Percentiles rank a stretch among this genome's conserved stretches.
phyloP scores from a whole-genome alignment of 2,329 filamentous ascomycete species.

The Phymatotrichopsis omnivora region DNA sequence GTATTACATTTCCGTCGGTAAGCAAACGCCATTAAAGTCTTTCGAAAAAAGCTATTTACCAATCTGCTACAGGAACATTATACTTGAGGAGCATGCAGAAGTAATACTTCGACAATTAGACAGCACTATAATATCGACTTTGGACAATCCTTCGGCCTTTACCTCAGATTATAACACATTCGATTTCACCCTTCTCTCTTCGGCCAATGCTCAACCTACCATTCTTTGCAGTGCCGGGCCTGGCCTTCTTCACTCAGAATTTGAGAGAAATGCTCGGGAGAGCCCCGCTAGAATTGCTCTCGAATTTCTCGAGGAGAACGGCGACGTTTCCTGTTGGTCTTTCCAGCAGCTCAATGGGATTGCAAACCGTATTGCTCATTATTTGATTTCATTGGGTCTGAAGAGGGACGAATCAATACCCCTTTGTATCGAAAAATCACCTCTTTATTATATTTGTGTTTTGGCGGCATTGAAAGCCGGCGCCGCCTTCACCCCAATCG shows the following conservation, averaged over 20 bases:
- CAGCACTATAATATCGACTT: constrained; percentile 33
- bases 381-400: constrained; percentile 25
- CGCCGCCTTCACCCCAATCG: constrained; percentile 31
- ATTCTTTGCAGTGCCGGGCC: not conserved
- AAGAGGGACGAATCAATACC: constrained; percentile 30
- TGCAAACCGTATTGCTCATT: constrained; percentile 29
- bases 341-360: constrained; percentile 27
- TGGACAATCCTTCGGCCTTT: constrained; percentile 31
- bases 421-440: constrained; percentile 30
- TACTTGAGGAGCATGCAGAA: constrained; percentile 29
- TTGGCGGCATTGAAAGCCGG: constrained; percentile 31
- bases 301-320: constrained; percentile 35
- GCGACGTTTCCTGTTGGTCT: constrained; percentile 32
- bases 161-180: constrained; percentile 32
- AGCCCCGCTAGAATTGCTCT: constrained; percentile 34
- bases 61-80: constrained; percentile 13
- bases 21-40: constrained; percentile 18
- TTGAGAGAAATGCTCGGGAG: constrained; percentile 34
- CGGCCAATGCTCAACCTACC: constrained; percentile 5
- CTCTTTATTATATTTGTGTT: constrained; percentile 30
- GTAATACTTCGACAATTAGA: constrained; percentile 33
- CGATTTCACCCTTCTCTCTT: constrained; percentile 23
- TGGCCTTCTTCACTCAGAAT: constrained; percentile 35
- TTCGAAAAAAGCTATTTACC: not conserved
- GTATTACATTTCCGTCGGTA: constrained; percentile 51